phyloP scores from a whole-genome alignment of 2,329 filamentous ascomycete species.

The Myriosclerotinia scirpicola region DNA sequence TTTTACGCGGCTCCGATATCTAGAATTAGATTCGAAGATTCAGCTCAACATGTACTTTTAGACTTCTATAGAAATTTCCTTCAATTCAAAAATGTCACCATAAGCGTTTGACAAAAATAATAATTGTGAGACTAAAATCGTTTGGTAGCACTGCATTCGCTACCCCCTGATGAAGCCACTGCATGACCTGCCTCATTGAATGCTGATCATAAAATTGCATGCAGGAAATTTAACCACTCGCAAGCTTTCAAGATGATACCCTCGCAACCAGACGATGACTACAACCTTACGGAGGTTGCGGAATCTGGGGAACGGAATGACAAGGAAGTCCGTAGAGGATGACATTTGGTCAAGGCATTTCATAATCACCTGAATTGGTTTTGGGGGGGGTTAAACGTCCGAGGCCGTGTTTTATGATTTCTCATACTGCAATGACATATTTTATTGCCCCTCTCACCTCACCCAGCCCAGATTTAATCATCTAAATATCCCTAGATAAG shows the following conservation, averaged over 20 bases:
- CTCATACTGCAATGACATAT: background rate
- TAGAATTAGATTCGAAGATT: background rate
- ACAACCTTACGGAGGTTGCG: background rate
- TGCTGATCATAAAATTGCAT: background rate
- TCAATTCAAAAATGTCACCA: constrained; percentile 4
- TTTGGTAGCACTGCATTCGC: background rate
- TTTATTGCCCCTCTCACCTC: constrained; percentile 4
- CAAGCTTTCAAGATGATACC: background rate
- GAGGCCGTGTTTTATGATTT: constrained; percentile 5
- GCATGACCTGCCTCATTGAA: background rate
- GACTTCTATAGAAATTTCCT: constrained; percentile 6
- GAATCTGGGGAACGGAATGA: background rate
- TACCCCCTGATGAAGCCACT: constrained; percentile 4
- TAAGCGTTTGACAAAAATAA: background rate
- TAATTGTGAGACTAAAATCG: background rate
- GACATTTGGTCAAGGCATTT: too few species aligned
- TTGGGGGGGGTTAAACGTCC: background rate
- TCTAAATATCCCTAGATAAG: background rate
- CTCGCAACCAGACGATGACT: background rate
- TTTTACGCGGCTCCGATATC: constrained; percentile 1
- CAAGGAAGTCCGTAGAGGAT: constrained; percentile 9
- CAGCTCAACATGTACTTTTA: constrained; percentile 21
- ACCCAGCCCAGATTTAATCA: constrained; percentile 10
- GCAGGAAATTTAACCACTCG: background rate
- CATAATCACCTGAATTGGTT: too few species aligned